Percentiles rank a stretch among this genome's conserved stretches.
These are phyloP conservation scores for Kwoniella sp. DNA, from an alignment of 768 basidiomycete genomes.

Conservation along the genomic window DNA sequence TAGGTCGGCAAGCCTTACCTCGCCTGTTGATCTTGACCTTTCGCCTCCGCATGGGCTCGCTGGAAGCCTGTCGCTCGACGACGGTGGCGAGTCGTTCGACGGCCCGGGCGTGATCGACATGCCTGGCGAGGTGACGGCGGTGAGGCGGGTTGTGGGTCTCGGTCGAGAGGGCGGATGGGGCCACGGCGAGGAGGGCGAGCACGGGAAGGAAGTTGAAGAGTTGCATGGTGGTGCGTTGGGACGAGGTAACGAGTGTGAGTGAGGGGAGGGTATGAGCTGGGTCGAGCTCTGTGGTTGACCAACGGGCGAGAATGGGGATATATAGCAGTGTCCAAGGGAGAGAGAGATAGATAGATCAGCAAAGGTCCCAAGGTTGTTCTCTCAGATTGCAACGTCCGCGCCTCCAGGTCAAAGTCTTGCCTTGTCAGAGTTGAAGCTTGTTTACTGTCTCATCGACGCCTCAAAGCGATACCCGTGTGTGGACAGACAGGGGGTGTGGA, in stretches of 20 bases:
- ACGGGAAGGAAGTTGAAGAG: slow-evolving; percentile 26
- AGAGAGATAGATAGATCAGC: too few species aligned
- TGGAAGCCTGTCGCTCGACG: slow-evolving; percentile 4
- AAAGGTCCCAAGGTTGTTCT: too few species aligned
- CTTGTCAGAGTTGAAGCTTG: too few species aligned
- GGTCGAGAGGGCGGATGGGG: slow-evolving; percentile 9
- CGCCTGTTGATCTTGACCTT: slow-evolving; percentile 4
- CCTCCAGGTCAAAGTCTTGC: too few species aligned
- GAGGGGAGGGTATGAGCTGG: not conserved
- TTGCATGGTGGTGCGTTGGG: slow-evolving; percentile 30
- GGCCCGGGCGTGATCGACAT: slow-evolving; percentile 16
- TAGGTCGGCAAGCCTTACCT: slow-evolving; percentile 4
- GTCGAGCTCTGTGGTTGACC: too few species aligned
- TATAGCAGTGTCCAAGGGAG: too few species aligned
- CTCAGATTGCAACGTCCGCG: too few species aligned
- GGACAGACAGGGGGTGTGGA: too few species aligned
- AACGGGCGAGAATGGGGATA: too few species aligned
- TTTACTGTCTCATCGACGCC: too few species aligned
- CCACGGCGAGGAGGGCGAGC: slow-evolving; percentile 18
- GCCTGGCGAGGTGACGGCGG: slow-evolving; percentile 13
- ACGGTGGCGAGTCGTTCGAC: slow-evolving; percentile 4
- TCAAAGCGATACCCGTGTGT: too few species aligned
- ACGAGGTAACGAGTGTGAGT: too few species aligned
- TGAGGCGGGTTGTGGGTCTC: slow-evolving; percentile 13
- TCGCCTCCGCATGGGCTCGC: not conserved